Evolutionary conservation across 2,329 filamentous ascomycete species (phyloP).

Genomic region (Penicillium sumatraense): DNA sequence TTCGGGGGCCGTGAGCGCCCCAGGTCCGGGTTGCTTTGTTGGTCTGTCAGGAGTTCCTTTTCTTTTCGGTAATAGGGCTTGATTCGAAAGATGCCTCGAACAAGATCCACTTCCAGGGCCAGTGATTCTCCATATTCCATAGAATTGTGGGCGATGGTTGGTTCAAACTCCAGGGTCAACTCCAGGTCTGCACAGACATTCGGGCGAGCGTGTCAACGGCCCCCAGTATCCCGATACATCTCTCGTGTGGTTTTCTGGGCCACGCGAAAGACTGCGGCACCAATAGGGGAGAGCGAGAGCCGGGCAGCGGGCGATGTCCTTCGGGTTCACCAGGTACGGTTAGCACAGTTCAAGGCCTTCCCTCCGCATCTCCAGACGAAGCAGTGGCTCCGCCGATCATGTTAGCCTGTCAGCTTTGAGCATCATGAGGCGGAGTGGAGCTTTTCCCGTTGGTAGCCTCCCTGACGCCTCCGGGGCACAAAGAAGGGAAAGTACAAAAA

Average conservation of each 20-base stretch:
- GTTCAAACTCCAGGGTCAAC: neutral
- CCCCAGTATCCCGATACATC: constrained; percentile 4
- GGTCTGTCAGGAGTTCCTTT: constrained; percentile 9
- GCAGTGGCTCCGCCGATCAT: constrained; percentile 17
- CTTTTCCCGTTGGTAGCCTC: neutral
- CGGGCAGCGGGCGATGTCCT: neutral
- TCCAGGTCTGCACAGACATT: constrained; percentile 4
- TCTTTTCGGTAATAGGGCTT: constrained; percentile 8
- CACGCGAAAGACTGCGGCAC: constrained; percentile 12
- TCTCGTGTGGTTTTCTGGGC: constrained; percentile 7
- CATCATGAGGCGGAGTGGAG: constrained; percentile 1
- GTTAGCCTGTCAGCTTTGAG: constrained; percentile 13
- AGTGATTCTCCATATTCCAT: constrained; percentile 1
- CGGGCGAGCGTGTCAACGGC: constrained; percentile 10
- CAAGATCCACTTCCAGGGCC: constrained; percentile 5
- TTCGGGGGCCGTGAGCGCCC: constrained; percentile 14
- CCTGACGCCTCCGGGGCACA: neutral
- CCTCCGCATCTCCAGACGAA: constrained; percentile 5
- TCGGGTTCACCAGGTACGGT: constrained; percentile 24
- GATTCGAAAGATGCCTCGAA: neutral
- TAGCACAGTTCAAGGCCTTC: constrained; percentile 10
- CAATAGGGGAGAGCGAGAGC: neutral
- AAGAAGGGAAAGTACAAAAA: neutral
- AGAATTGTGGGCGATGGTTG: constrained; percentile 9
- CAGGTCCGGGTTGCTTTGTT: constrained; percentile 8